A percentile compares a stretch with the other conserved stretches of the same genome.
Evolutionary conservation across 2,329 filamentous ascomycete genomes (phyloP).

Genomic region (Alternaria brassicicola): DNA sequence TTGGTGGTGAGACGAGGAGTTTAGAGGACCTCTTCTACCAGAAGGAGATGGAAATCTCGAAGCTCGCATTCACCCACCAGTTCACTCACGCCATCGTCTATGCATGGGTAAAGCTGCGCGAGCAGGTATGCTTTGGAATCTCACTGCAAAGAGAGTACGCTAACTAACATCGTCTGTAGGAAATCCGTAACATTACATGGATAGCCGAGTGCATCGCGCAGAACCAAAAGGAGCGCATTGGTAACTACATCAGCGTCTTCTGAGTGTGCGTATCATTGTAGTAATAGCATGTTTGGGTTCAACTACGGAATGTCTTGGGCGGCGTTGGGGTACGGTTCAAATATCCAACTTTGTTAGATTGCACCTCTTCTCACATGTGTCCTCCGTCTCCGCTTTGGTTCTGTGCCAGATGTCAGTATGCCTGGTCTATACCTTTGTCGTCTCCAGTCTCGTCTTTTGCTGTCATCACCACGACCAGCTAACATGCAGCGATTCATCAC

Average conservation of each 20-base stretch:
- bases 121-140: conserved; percentile 73
- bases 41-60: conserved; percentile 99
- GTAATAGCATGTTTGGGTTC: conserved; percentile 36
- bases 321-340: conserved; percentile 40
- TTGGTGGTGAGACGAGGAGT: conserved; percentile 82
- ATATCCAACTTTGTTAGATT: conserved; percentile 36
- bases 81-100: conserved; percentile 96
- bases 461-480: not conserved
- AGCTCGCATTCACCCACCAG: conserved; percentile 91
- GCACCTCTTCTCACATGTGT: conserved; percentile 18
- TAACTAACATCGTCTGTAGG: conserved; percentile 59
- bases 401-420: not conserved
- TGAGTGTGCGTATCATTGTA: conserved; percentile 29
- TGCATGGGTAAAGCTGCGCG: conserved; percentile 94
- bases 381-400: not conserved
- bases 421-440: not conserved
- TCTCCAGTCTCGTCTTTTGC: not conserved
- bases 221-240: conserved; percentile 98
- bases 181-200: conserved; percentile 99
- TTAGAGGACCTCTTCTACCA: conserved; percentile 98
- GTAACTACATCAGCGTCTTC: conserved; percentile 98
- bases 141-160: not conserved
- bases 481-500: not conserved
- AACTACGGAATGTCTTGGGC: conserved; percentile 33
- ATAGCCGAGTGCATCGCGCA: conserved; percentile 99